Conservation (phyloP, 257 asterid genomes). For the Galeopsis tetrahit region DNA sequence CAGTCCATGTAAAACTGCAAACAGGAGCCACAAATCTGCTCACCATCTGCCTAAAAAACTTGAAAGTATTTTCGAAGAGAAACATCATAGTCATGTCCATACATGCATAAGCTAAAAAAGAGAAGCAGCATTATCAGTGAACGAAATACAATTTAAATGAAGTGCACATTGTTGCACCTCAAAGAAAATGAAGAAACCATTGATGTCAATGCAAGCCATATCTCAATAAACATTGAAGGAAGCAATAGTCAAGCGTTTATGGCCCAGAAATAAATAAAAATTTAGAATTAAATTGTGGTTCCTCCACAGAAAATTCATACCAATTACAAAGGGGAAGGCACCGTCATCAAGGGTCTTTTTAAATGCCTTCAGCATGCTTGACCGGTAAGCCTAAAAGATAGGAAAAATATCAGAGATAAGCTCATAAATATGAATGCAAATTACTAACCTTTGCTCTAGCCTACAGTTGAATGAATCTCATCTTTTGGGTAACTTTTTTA, state of each 20-base stretch:
- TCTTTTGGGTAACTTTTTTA: background rate
- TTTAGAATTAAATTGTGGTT: conserved; percentile 30
- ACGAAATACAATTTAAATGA: conserved; percentile 6
- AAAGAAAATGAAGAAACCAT: conserved; percentile 33
- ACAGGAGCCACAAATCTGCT: too few species aligned
- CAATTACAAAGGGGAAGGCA: conserved; percentile 90
- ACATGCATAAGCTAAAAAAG: conserved; percentile 32
- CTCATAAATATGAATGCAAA: conserved; percentile 22
- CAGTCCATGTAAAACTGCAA: too few species aligned
- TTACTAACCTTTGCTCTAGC: background rate
- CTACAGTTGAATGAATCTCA: background rate
- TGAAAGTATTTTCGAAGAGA: too few species aligned
- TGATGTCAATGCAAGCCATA: conserved; percentile 22
- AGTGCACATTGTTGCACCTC: conserved; percentile 36
- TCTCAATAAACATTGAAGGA: conserved; percentile 32
- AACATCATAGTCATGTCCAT: conserved; percentile 29
- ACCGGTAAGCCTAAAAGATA: conserved; percentile 82
- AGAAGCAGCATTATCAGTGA: conserved; percentile 27
- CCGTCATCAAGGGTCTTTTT: conserved; percentile 98
- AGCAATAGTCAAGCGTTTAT: conserved; percentile 25
- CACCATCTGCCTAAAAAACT: too few species aligned
- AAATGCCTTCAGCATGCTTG: conserved; percentile 99
- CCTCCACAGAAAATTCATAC: conserved; percentile 55
- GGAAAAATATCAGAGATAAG: conserved; percentile 32
- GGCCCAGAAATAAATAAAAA: conserved; percentile 20